These are phyloP conservation scores for Plasmodium chabaudi DNA, from an alignment of 169 alveolate species.

Conservation along the genomic window DNA sequence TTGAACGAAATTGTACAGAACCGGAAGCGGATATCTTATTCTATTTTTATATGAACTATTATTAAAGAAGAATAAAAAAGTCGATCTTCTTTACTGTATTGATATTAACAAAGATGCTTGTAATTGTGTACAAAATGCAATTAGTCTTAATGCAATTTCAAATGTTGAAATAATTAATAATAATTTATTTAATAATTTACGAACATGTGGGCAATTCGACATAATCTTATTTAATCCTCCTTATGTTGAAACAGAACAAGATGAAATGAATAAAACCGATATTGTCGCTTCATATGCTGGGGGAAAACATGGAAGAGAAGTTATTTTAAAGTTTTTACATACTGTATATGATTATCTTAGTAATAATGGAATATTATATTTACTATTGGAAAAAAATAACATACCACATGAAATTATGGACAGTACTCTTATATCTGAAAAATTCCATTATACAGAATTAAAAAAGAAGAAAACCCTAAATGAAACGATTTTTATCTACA, in stretches of 20 bases:
- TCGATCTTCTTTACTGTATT: conserved; percentile 47
- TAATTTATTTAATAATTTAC: conserved; percentile 43
- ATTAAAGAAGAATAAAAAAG: conserved; percentile 28
- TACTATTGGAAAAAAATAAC: conserved; percentile 58
- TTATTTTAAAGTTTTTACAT: conserved; percentile 58
- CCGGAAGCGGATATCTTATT: conserved; percentile 61
- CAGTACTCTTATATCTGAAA: conserved; percentile 10
- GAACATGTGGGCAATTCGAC: conserved; percentile 47
- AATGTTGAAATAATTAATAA: conserved; percentile 50
- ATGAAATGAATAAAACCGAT: conserved; percentile 65
- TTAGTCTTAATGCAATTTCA: conserved; percentile 25
- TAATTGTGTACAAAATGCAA: conserved; percentile 38
- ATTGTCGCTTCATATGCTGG: conserved; percentile 73
- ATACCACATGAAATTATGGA: conserved; percentile 53
- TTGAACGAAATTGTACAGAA: conserved; percentile 10
- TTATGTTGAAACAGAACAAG: conserved; percentile 59
- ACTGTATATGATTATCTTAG: conserved; percentile 58
- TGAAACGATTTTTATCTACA: conserved; percentile 69
- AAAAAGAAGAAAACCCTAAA: conserved; percentile 62
- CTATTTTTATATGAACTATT: conserved; percentile 37
- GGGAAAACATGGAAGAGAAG: conserved; percentile 69
- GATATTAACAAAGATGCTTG: conserved; percentile 69
- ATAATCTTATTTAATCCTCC: conserved; percentile 69
- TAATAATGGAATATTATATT: conserved; percentile 48
- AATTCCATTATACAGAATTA: conserved; percentile 19